Percentiles rank a stretch among this genome's conserved stretches.
Conservation (phyloP, 2,329 filamentous ascomycete species). For the Pezicula carpinea region DNA sequence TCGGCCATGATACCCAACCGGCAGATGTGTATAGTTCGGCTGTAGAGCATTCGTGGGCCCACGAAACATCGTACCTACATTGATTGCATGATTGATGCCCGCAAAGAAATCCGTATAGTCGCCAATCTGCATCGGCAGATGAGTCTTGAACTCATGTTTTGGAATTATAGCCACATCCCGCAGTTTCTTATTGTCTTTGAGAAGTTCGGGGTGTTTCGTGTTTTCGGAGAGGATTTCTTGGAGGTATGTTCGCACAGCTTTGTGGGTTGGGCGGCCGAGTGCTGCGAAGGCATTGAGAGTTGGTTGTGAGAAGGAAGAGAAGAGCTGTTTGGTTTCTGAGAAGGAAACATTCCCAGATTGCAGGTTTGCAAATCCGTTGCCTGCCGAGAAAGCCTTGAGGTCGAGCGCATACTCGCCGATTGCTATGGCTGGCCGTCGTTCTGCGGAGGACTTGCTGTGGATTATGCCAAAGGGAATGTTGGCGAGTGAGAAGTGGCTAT, state of each 20-base stretch:
- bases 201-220: constrained; percentile 54
- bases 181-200: constrained; percentile 57
- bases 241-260: constrained; percentile 63
- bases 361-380: constrained; percentile 54
- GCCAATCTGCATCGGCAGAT: constrained; percentile 72
- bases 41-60: constrained; percentile 69
- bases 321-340: constrained; percentile 39
- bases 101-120: constrained; percentile 88
- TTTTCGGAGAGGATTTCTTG: constrained; percentile 60
- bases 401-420: constrained; percentile 66
- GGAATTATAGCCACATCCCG: constrained; percentile 55
- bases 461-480: constrained; percentile 76
- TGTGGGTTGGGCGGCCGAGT: constrained; percentile 63
- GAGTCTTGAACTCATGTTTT: constrained; percentile 54
- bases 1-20: constrained; percentile 77
- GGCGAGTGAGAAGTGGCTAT: constrained; percentile 57
- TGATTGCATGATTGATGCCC: constrained; percentile 73
- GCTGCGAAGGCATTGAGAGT: constrained; percentile 72
- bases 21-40: constrained; percentile 77
- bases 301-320: constrained; percentile 57
- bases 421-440: constrained; percentile 57
- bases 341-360: constrained; percentile 36
- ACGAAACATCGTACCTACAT: constrained; percentile 58
- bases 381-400: constrained; percentile 54
- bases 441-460: constrained; percentile 34